Percentiles rank a stretch among this genome's conserved stretches.
These are phyloP conservation scores for Kondoa malvinella DNA, from an alignment of 768 basidiomycete species.

Conservation along the genomic window DNA sequence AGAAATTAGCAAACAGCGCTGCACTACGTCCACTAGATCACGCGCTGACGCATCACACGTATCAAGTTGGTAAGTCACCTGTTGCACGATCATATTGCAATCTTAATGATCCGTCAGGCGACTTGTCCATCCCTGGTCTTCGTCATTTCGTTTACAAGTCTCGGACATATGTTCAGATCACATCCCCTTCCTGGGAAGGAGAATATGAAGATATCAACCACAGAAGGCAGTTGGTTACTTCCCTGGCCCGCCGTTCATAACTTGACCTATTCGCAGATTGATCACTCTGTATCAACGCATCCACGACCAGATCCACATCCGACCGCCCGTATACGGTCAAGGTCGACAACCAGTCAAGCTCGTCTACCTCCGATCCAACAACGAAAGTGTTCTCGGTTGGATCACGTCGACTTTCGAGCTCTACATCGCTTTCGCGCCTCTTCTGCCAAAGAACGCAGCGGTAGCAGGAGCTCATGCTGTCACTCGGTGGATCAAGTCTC, in stretches of 20 bases:
- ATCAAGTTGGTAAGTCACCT: neutral
- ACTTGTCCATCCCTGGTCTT: conserved; percentile 71
- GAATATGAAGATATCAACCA: conserved; percentile 51
- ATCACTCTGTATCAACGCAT: conserved; percentile 71
- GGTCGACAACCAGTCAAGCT: conserved; percentile 48
- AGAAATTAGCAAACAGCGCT: neutral
- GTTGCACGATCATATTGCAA: neutral
- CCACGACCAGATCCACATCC: conserved; percentile 77
- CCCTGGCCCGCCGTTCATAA: neutral
- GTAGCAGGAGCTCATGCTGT: conserved; percentile 79
- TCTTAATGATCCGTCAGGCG: conserved; percentile 45
- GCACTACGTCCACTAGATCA: neutral
- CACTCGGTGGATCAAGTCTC: conserved; percentile 75
- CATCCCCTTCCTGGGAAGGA: conserved; percentile 66
- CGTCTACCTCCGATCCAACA: conserved; percentile 67
- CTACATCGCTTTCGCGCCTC: conserved; percentile 64
- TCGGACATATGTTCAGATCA: conserved; percentile 71
- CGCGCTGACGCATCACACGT: conserved; percentile 34
- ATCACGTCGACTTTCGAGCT: conserved; percentile 83
- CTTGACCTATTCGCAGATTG: conserved; percentile 39
- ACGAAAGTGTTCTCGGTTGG: conserved; percentile 87
- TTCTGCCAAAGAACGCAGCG: conserved; percentile 69
- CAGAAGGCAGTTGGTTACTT: conserved; percentile 36
- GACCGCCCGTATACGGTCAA: conserved; percentile 53
- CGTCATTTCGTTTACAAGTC: conserved; percentile 94